Evolutionary conservation across 257 asterid genomes (phyloP).

Genomic region (Plantago elongata): DNA sequence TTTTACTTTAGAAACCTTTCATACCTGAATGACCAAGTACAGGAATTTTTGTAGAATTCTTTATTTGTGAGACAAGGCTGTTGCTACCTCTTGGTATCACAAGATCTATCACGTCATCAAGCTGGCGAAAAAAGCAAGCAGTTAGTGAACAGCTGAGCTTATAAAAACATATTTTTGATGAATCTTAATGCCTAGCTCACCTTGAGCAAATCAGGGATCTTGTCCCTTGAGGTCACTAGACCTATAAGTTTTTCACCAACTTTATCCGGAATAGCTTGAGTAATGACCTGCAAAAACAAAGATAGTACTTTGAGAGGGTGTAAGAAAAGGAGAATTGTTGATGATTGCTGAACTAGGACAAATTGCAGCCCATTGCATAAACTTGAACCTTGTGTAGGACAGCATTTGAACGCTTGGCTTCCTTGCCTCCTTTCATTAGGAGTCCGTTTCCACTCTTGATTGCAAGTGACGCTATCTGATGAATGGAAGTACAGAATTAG

Average conservation of each 20-base stretch:
- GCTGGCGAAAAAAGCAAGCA: constrained; percentile 33
- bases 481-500: constrained; percentile 11
- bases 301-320: not conserved
- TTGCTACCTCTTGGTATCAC: constrained; percentile 94
- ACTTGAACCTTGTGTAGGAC: constrained; percentile 61
- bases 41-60: constrained; percentile 72
- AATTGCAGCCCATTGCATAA: not conserved
- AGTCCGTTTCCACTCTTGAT: constrained; percentile 83
- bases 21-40: constrained; percentile 91
- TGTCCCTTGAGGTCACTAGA: constrained; percentile 71
- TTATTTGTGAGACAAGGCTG: constrained; percentile 82
- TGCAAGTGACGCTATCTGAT: constrained; percentile 80
- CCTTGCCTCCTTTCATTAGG: constrained; percentile 82
- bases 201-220: constrained; percentile 78
- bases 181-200: constrained; percentile 25
- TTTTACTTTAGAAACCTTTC: not conserved
- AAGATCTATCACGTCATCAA: constrained; percentile 81
- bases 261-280: constrained; percentile 57
- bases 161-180: not conserved
- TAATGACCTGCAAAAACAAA: constrained; percentile 44
- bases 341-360: not conserved
- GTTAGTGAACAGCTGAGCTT: not conserved
- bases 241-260: constrained; percentile 76
- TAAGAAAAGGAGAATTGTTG: not conserved
- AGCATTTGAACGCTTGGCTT: constrained; percentile 64